Conservation (phyloP, 1,284 basidiomycete species). For the Apiotrichum porosum region DNA sequence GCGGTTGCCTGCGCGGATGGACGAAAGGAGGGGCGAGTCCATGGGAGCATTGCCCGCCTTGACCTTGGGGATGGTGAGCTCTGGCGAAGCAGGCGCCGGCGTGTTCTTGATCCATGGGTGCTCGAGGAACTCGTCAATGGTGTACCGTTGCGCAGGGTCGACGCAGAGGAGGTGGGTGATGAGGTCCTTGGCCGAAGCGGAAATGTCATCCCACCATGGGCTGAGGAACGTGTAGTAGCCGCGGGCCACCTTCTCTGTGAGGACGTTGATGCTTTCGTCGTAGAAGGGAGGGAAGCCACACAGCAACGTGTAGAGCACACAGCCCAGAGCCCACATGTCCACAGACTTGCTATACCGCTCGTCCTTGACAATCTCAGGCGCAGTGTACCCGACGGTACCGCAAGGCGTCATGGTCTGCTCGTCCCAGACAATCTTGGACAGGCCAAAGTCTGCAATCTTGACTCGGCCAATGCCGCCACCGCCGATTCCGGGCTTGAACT, state of each 20-base stretch:
- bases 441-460: conserved; percentile 98
- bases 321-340: conserved; percentile 99
- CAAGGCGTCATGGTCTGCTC: conserved; percentile 99
- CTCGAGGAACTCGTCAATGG: conserved; percentile 94
- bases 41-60: conserved; percentile 56
- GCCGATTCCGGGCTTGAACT: conserved; percentile 84
- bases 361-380: conserved; percentile 99
- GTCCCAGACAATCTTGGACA: conserved; percentile 98
- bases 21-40: conserved; percentile 85
- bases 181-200: conserved; percentile 81
- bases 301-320: conserved; percentile 96
- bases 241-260: conserved; percentile 96
- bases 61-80: conserved; percentile 55
- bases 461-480: conserved; percentile 96
- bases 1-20: conserved; percentile 63
- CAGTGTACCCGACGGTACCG: conserved; percentile 98
- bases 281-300: conserved; percentile 99
- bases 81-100: conserved; percentile 51
- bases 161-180: conserved; percentile 94
- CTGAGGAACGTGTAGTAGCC: conserved; percentile 98
- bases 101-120: conserved; percentile 78
- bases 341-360: conserved; percentile 97
- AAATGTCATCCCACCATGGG: conserved; percentile 99
- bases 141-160: conserved; percentile 90
- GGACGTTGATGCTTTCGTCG: conserved; percentile 95